Evolutionary conservation across 805 yeast genomes (phyloP).

Genomic region (Metschnikowia kunwiensis): DNA sequence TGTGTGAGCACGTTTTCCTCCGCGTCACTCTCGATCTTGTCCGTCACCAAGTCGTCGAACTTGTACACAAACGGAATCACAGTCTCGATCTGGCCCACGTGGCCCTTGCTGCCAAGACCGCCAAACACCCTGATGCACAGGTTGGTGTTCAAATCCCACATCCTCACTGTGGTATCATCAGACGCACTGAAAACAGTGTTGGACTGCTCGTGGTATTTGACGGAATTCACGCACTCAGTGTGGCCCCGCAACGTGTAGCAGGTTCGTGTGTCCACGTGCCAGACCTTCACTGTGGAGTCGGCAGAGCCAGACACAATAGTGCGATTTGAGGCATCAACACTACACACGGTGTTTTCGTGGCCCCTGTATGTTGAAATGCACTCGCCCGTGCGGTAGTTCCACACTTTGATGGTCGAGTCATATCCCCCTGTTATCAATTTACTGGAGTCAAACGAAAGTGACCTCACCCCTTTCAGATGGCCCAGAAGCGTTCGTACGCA

Average conservation of each 20-base stretch:
- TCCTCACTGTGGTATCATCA: constrained; percentile 86
- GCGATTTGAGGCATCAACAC: constrained; percentile 77
- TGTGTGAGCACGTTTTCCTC: constrained; percentile 29
- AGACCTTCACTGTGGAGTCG: constrained; percentile 86
- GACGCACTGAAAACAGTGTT: constrained; percentile 80
- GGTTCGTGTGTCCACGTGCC: constrained; percentile 93
- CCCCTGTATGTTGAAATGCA: constrained; percentile 93
- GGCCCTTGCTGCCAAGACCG: constrained; percentile 71
- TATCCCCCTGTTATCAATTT: constrained; percentile 90
- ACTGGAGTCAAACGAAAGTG: constrained; percentile 81
- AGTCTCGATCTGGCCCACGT: constrained; percentile 90
- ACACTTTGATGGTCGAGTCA: constrained; percentile 87
- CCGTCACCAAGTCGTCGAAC: constrained; percentile 51
- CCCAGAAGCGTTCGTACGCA: constrained; percentile 76
- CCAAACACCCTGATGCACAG: constrained; percentile 78
- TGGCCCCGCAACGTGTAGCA: constrained; percentile 94
- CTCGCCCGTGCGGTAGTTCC: constrained; percentile 94
- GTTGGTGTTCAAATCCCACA: constrained; percentile 90
- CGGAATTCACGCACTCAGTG: constrained; percentile 87
- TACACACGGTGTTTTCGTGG: constrained; percentile 79
- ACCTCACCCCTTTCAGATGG: constrained; percentile 84
- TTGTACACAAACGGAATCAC: constrained; percentile 81
- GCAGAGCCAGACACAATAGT: constrained; percentile 92
- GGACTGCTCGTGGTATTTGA: constrained; percentile 77
- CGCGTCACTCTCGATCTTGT: constrained; percentile 29